Conservation (phyloP, 345 rosid species). For the Cardiospermum halicacabum region DNA sequence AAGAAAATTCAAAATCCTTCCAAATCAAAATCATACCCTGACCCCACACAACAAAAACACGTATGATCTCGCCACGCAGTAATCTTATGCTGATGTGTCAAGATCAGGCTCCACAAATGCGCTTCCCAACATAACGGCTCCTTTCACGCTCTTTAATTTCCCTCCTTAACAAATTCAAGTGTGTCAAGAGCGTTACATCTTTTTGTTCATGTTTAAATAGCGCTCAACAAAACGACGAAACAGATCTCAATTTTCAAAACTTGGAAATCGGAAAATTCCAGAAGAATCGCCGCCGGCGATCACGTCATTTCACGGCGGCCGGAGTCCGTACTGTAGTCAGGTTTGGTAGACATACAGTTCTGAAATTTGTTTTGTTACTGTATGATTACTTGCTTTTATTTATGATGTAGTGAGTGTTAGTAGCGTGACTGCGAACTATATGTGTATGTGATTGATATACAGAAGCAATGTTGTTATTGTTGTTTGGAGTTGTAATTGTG, state of each 20-base stretch:
- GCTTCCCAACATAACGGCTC: slow-evolving; percentile 27
- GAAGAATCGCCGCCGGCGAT: background rate
- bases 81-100: slow-evolving; percentile 16
- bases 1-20: slow-evolving; percentile 4
- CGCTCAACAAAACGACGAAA: background rate
- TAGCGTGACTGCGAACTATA: background rate
- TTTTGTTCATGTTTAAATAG: background rate
- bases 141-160: slow-evolving; percentile 25
- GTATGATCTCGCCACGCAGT: slow-evolving; percentile 25
- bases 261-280: background rate
- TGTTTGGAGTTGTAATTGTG: background rate
- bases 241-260: background rate
- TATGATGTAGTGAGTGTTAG: background rate
- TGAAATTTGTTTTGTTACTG: background rate
- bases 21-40: background rate
- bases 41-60: background rate
- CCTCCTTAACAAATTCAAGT: slow-evolving; percentile 26
- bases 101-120: slow-evolving; percentile 4
- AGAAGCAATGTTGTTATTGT: no score
- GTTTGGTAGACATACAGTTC: background rate
- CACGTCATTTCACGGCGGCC: background rate
- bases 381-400: background rate
- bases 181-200: slow-evolving; percentile 26
- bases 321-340: background rate
- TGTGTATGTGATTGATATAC: no score